phyloP scores from a whole-genome alignment of 2,329 filamentous ascomycete species.

The Hypoxylon sp. region DNA sequence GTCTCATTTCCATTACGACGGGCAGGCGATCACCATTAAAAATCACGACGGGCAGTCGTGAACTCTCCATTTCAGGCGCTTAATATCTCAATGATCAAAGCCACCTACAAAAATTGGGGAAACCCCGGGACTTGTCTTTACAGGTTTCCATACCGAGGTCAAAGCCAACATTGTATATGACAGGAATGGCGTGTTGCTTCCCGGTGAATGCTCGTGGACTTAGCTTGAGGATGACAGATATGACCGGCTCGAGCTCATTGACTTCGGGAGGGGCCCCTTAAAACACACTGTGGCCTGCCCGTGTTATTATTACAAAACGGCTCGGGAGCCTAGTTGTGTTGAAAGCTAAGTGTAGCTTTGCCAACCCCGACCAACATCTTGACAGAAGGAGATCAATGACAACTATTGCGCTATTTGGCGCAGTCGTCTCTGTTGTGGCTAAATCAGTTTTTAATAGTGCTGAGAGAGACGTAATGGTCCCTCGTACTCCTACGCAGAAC shows the following conservation, averaged over 20 bases:
- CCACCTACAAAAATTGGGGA: constrained; percentile 7
- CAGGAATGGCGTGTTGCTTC: constrained; percentile 20
- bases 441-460: constrained; percentile 14
- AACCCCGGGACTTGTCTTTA: neutral
- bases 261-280: neutral
- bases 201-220: constrained; percentile 7
- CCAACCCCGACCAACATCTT: neutral
- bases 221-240: neutral
- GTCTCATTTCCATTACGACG: constrained; percentile 7
- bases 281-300: neutral
- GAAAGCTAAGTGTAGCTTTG: neutral
- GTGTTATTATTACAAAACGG: constrained; percentile 4
- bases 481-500: constrained; percentile 43
- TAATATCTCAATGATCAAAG: constrained; percentile 4
- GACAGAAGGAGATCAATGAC: constrained; percentile 21
- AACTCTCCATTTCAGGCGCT: neutral
- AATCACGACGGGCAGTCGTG: neutral
- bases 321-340: neutral
- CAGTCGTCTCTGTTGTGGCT: constrained; percentile 6
- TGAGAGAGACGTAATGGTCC: constrained; percentile 33
- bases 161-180: constrained; percentile 1
- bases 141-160: neutral
- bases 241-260: neutral
- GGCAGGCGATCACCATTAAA: neutral
- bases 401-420: constrained; percentile 14